These are phyloP conservation scores for Xylaria grammica DNA, from an alignment of 495 filamentous ascomycete genomes.

Conservation along the genomic window DNA sequence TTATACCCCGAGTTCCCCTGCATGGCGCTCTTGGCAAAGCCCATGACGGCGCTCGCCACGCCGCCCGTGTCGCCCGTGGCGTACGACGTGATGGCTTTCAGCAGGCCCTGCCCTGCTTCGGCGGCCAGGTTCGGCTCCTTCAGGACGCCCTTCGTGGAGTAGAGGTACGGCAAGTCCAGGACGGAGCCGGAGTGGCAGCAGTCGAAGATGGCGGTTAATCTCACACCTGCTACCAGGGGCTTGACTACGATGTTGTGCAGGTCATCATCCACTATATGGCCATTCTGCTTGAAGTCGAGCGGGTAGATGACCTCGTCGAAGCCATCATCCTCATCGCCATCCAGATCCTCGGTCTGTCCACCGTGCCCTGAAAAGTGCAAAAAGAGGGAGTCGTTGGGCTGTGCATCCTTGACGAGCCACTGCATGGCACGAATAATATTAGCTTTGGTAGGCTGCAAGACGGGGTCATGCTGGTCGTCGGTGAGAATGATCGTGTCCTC, in stretches of 20 bases:
- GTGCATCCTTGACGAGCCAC: slow-evolving; percentile 53
- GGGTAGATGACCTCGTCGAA: slow-evolving; percentile 98
- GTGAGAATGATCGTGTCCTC: slow-evolving; percentile 60
- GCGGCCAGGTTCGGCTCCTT: slow-evolving; percentile 98
- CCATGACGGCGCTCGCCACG: slow-evolving; percentile 73
- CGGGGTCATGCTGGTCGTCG: slow-evolving; percentile 50
- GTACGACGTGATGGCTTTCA: slow-evolving; percentile 83
- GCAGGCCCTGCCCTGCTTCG: slow-evolving; percentile 88
- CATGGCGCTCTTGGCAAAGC: slow-evolving; percentile 88
- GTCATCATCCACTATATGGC: slow-evolving; percentile 96
- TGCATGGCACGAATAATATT: slow-evolving; percentile 57
- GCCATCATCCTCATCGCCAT: slow-evolving; percentile 88
- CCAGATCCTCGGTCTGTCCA: slow-evolving; percentile 50
- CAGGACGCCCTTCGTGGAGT: slow-evolving; percentile 92
- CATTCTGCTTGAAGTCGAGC: slow-evolving; percentile 84
- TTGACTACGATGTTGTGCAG: slow-evolving; percentile 90
- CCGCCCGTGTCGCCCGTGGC: slow-evolving; percentile 81
- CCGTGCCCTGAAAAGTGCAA: slow-evolving; percentile 67
- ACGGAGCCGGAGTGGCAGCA: slow-evolving; percentile 96
- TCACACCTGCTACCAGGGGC: slow-evolving; percentile 81
- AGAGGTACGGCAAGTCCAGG: slow-evolving; percentile 95
- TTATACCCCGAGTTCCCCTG: slow-evolving; percentile 83
- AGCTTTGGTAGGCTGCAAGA: slow-evolving; percentile 51
- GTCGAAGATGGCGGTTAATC: slow-evolving; percentile 96
- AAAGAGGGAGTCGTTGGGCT: slow-evolving; percentile 56